Evolutionary conservation across 306 rosid genomes (phyloP), one percentile per base, ranked within the genome.

Genomic region (Senna siamea): DNA sequence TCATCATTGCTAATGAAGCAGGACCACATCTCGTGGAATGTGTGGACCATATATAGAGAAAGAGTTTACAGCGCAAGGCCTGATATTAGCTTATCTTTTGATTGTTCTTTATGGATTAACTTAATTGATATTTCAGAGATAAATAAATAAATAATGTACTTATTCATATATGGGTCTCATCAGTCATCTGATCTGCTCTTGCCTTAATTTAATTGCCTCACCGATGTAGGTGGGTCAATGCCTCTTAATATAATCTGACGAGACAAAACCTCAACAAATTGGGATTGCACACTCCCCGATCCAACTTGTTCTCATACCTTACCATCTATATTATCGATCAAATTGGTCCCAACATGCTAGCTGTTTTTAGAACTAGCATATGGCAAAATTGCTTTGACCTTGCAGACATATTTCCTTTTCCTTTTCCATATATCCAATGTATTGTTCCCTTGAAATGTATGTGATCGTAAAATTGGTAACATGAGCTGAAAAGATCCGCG

Each of bases 1-100:
- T 78, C 86, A 90, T 86, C 78, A 87, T 88, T 87, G 90, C 80
- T 79, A 78, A 78, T 85, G 63, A 87, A 58, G 58, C 28, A 68
- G 89, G 93, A 86, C 89, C 91, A 84, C 80, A 20, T 59, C 59
- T 51, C 26, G 34, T 9, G 23, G 44, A 34, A 30, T 32, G 79
- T 68, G 79, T 59, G 79, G 66, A 67, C 57, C 65, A 51, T 69
- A 35, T 63, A 51, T 69, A 35, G 13, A 23, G 13, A 28, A 23
- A 54, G 77, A 64, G 69, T 65, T 64, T 41, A 19, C 74, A 65
- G 34, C 19, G 5, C 20, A 52, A 65, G 12, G 83, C 76, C 72
- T 59, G 66, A 22, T 59, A 43, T 3, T 10, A 8, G 11, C 7
- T 50, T 66, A 28, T 77, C 35, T 37, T 8, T 9, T 69, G 7